Percentiles rank a stretch among this genome's conserved stretches.
Evolutionary conservation across 805 yeast genomes (phyloP).

Genomic region (Metschnikowia drakensbergensis): DNA sequence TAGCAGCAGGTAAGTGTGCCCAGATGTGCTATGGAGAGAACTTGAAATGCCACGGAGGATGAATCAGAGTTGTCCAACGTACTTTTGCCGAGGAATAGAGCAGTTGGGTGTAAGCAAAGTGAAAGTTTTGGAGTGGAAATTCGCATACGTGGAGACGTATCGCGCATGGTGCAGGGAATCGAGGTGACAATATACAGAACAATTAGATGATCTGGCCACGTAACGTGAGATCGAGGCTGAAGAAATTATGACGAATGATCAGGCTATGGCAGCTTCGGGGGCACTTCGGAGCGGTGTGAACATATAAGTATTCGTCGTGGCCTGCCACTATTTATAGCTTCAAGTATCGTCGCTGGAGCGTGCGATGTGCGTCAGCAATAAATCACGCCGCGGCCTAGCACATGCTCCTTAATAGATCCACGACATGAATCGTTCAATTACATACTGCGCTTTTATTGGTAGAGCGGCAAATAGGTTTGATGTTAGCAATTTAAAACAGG

Average conservation of each 20-base stretch:
- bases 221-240: too few species aligned
- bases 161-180: neutral
- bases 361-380: neutral
- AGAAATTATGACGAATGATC: too few species aligned
- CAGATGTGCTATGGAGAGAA: neutral
- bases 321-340: neutral
- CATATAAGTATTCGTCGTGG: too few species aligned
- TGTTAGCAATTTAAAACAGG: too few species aligned
- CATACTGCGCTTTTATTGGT: neutral
- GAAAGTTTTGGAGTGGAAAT: conserved; percentile 3
- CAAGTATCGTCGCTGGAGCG: neutral
- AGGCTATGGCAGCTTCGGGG: too few species aligned
- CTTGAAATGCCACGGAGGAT: neutral
- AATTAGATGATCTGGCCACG: too few species aligned
- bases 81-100: neutral
- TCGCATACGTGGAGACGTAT: conserved; percentile 10
- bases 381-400: neutral
- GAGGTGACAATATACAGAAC: neutral
- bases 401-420: neutral
- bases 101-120: neutral
- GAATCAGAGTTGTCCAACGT: neutral
- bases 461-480: too few species aligned
- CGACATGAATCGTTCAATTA: neutral
- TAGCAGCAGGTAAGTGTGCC: neutral
- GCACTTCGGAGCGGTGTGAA: too few species aligned